Evolutionary conservation across 495 filamentous ascomycete species (phyloP).

Genomic region (Tuber brumale): DNA sequence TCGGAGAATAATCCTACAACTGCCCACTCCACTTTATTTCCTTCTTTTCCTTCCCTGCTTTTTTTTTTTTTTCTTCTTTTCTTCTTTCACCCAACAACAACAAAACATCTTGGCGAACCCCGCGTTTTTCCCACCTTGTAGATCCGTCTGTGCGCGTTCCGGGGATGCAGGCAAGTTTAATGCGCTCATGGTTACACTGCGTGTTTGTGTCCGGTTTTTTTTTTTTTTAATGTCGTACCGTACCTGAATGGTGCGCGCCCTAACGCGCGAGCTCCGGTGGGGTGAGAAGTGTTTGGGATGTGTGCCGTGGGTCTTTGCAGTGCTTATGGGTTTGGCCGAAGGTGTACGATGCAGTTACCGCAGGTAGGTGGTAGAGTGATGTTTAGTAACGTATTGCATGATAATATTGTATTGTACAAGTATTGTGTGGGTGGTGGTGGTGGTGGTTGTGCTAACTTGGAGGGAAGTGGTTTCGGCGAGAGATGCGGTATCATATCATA

Average conservation of each 20-base stretch:
- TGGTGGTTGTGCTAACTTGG: background rate
- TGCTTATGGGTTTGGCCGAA: background rate
- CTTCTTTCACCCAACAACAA: too few species aligned
- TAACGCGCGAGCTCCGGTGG: too few species aligned
- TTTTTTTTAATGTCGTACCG: background rate
- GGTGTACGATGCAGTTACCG: background rate
- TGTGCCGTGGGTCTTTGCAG: background rate
- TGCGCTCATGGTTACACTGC: background rate
- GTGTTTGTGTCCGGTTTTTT: background rate
- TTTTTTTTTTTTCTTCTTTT: background rate
- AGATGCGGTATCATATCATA: too few species aligned
- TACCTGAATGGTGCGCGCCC: background rate
- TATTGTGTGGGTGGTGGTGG: background rate
- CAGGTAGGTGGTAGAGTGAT: too few species aligned
- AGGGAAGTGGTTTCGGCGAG: too few species aligned
- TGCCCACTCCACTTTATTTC: background rate
- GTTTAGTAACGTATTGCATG: too few species aligned
- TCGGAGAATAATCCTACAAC: background rate
- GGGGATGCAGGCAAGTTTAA: background rate
- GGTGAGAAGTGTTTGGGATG: background rate
- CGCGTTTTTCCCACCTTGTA: background rate
- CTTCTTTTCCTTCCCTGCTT: background rate
- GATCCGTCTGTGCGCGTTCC: background rate
- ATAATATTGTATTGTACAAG: too few species aligned
- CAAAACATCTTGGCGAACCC: background rate